Evolutionary conservation across 2,329 filamentous ascomycete genomes (phyloP), one percentile per base, ranked within the genome.

Genomic region (Monilinia aucupariae): DNA sequence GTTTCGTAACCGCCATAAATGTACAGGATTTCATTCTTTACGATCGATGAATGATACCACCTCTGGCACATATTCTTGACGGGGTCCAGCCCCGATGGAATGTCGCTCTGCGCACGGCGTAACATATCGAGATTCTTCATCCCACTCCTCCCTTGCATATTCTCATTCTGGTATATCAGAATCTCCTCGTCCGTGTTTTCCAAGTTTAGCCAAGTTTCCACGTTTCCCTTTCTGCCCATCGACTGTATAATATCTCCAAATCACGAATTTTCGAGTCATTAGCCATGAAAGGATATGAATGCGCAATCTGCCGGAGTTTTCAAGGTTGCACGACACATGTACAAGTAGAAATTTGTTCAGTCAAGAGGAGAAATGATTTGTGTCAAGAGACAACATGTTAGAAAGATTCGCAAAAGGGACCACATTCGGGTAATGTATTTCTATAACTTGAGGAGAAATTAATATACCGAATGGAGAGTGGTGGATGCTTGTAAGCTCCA

Each of bases 1-100:
- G 61, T 59, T 39, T 63, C 61, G 25, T 52, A 52, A 8, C 61
- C 61, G 10, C 61, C 61, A 22, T 63, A 59, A 3, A 63, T 60
- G 20, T 59, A 63, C 25, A 63, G 8, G 37, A 43, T 48, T 4
- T 63, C 49, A 20, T 63, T 60, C 32, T 63, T 63, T 20, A 63
- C 9, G 34, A 37, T 45, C 25, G 54, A 59, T 27, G 54, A 52
- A 60, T 63, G 61, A 32, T 60, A 63, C 25, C 32, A 63, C 30
- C 61, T 58, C 32, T 58, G 52, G 52, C 60, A 62, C 60, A 62
- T 58, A 20, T 62, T 62, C 20, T 58, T 45, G 34, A 62, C 22
- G 8, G 60, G 60, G n/a, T 58, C 43, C 2, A 62, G 25, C 34
- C 60, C 60, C 30, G 43, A 25, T 39, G 60, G 51, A 32, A 62